Conservation (phyloP, 129 eudicot species). For the Centella asiatica region DNA sequence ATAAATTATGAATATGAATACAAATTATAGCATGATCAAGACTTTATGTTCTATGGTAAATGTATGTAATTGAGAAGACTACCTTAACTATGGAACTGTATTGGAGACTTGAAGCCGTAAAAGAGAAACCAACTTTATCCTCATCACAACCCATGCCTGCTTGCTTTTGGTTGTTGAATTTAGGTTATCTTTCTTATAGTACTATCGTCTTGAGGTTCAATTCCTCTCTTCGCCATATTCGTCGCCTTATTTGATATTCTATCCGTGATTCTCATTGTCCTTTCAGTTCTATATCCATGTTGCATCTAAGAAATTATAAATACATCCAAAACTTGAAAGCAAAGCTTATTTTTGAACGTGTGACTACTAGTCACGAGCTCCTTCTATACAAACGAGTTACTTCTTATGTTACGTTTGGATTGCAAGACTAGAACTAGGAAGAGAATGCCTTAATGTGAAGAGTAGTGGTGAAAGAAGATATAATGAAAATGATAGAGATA, state of each 20-base stretch:
- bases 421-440: too few species aligned
- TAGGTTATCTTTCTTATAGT: neutral
- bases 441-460: too few species aligned
- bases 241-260: constrained; percentile 18
- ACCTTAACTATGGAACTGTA: constrained; percentile 27
- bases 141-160: constrained; percentile 1
- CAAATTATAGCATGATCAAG: constrained; percentile 23
- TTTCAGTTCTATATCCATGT: constrained; percentile 10
- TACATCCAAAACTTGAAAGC: constrained; percentile 14
- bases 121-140: constrained; percentile 9
- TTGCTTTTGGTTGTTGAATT: constrained; percentile 1
- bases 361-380: constrained; percentile 1
- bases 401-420: too few species aligned
- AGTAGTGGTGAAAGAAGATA: too few species aligned
- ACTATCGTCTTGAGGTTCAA: neutral
- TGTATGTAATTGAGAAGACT: constrained; percentile 33
- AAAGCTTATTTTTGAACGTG: constrained; percentile 21
- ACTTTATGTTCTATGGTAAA: constrained; percentile 13
- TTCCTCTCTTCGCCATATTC: constrained; percentile 1
- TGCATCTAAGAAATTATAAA: constrained; percentile 7
- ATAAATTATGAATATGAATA: constrained; percentile 7
- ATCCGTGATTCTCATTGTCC: constrained; percentile 8
- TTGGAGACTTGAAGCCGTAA: constrained; percentile 4
- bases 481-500: too few species aligned
- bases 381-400: constrained; percentile 10